Percentiles rank a stretch among this genome's conserved stretches.
Conservation (phyloP, 1,284 basidiomycete species). For the Vanrija humicola region DNA sequence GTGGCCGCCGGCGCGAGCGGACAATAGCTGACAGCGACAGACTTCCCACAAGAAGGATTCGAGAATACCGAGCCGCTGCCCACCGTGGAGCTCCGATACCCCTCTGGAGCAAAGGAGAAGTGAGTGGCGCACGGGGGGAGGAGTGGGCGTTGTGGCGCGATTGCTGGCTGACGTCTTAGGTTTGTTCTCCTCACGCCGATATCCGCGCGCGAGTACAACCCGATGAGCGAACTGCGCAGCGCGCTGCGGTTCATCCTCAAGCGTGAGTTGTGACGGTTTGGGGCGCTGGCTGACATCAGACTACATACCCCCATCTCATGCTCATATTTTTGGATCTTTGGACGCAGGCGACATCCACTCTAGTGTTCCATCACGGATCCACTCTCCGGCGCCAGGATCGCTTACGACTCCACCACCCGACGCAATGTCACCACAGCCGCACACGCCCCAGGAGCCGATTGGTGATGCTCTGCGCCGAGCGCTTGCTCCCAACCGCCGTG, state of each 20-base stretch:
- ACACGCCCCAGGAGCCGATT: slow-evolving; percentile 45
- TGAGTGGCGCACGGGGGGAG: slow-evolving; percentile 14
- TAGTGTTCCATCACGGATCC: slow-evolving; percentile 10
- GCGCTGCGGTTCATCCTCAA: slow-evolving; percentile 39
- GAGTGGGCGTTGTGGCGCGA: background rate
- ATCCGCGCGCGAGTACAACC: slow-evolving; percentile 48
- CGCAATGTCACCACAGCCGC: slow-evolving; percentile 11
- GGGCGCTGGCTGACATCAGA: slow-evolving; percentile 14
- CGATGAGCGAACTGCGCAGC: slow-evolving; percentile 47
- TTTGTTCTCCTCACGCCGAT: slow-evolving; percentile 45
- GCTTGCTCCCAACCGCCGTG: slow-evolving; percentile 49
- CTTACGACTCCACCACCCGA: slow-evolving; percentile 27
- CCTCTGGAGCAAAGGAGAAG: slow-evolving; percentile 45
- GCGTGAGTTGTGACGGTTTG: slow-evolving; percentile 23
- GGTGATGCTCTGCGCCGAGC: slow-evolving; percentile 53
- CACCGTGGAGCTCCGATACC: slow-evolving; percentile 47
- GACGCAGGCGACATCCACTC: slow-evolving; percentile 15
- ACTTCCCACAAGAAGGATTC: slow-evolving; percentile 45
- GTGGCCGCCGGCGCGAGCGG: background rate
- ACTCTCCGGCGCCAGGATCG: slow-evolving; percentile 17
- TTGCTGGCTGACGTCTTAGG: slow-evolving; percentile 20
- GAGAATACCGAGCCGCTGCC: slow-evolving; percentile 41
- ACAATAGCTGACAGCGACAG: slow-evolving; percentile 17
- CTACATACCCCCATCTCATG: slow-evolving; percentile 39
- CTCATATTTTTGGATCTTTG: slow-evolving; percentile 40